Percentiles rank a stretch among this genome's conserved stretches.
phyloP scores from a whole-genome alignment of 345 rosid species.

The Acer negundo region DNA sequence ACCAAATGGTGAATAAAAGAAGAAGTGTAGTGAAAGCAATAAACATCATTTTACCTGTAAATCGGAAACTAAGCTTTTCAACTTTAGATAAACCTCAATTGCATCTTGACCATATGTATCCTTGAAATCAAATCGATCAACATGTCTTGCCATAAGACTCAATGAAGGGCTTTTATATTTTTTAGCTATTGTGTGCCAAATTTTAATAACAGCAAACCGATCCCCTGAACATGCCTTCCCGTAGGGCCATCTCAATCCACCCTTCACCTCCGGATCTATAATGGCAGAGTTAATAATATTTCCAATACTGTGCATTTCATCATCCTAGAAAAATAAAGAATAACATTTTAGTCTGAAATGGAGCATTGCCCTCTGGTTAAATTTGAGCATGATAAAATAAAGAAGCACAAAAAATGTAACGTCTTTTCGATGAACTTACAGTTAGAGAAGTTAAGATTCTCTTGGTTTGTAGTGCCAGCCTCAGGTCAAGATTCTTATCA shows the following conservation, averaged over 20 bases:
- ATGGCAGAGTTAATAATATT: constrained; percentile 48
- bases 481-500: constrained; percentile 41
- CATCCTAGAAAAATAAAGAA: constrained; percentile 41
- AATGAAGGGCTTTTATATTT: constrained; percentile 41
- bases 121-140: constrained; percentile 57
- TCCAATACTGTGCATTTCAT: constrained; percentile 47
- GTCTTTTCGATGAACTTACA: constrained; percentile 22
- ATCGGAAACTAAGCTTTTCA: constrained; percentile 50
- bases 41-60: constrained; percentile 24
- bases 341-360: too few species aligned
- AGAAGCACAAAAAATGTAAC: too few species aligned
- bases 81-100: constrained; percentile 42
- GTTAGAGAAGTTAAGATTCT: constrained; percentile 29
- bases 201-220: constrained; percentile 44
- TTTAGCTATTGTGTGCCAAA: constrained; percentile 44
- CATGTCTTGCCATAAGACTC: constrained; percentile 54
- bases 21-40: not conserved
- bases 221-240: constrained; percentile 42
- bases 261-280: constrained; percentile 59
- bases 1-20: not conserved
- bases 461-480: constrained; percentile 43
- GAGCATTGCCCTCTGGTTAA: too few species aligned
- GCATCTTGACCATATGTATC: constrained; percentile 34
- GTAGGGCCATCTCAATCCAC: constrained; percentile 69
- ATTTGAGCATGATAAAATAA: too few species aligned